Base-by-base conservation (phyloP, 768 basidiomycete genomes). In the Tylopilus rubrobrunneus region DNA sequence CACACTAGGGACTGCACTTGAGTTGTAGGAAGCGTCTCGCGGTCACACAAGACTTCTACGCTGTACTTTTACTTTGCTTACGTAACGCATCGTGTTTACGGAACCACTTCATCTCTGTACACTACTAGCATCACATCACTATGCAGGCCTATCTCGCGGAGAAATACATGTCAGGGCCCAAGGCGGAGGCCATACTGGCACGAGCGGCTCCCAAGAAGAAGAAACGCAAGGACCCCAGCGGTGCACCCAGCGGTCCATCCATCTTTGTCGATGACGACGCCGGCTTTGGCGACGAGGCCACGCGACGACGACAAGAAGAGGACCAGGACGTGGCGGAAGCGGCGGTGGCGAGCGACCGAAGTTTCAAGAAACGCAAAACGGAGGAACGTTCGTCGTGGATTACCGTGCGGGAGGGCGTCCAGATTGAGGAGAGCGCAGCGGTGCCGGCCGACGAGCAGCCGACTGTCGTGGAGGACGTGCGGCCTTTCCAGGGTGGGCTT, bases 161-260 rank as follows among this genome's bases (percentile, higher is more conserved):
- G 59, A 92, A 90, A 57, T 98, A 98, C 75, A 96, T 98, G 94
- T 86, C 93, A 6, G 96, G 96, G 1, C 84, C 92, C 0, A 98
- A 98, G 64, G 93, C 95, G 2, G 96, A 98, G 61, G 94, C 92
- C 7, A 98, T 98, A 57, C 78, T 98, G 8, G 77, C 93, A 4
- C 82, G 83, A 43, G 69, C 80, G 0, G 76, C 72, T 2, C 73
- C 74, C 1, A 79, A 78, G 67, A 92, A 90, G 78, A 71, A 67
- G 56, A 92, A 89, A 71, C 79, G 84, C 49, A 89, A 87, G 70
- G 77, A 70, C 12, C 67, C 65, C 9, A 59, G 60, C 21, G 54
- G 59, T 17, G 49, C 64, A 19, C 52, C 57, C 21, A 57, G 62
- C 19, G 62, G 65, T 27, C 61, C 63, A 21, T 71, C 71, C 21